These are phyloP conservation scores for Grammothele lineata DNA, from an alignment of 768 basidiomycete genomes.

Conservation along the genomic window DNA sequence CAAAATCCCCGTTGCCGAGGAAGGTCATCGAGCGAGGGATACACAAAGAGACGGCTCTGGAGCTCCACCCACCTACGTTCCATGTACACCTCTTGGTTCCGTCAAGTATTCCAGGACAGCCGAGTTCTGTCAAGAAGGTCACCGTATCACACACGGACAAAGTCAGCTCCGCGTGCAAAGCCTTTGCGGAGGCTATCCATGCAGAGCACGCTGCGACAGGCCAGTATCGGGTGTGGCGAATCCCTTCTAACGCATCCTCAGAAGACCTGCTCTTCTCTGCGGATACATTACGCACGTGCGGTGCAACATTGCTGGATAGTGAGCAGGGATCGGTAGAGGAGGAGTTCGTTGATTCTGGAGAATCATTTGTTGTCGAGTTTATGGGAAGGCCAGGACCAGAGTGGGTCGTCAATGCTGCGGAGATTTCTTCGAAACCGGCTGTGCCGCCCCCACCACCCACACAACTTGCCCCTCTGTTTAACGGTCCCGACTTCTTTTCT, in stretches of 20 bases:
- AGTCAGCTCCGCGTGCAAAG: conserved; percentile 9
- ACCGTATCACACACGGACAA: conserved; percentile 18
- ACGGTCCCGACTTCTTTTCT: conserved; percentile 52
- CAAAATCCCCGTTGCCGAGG: conserved; percentile 54
- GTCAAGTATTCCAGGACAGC: conserved; percentile 3
- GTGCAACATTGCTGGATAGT: conserved; percentile 40
- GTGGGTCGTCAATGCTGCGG: conserved; percentile 50
- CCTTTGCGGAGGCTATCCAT: conserved; percentile 10
- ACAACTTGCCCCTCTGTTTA: conserved; percentile 37
- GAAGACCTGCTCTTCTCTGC: conserved; percentile 13
- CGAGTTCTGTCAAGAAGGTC: conserved; percentile 2
- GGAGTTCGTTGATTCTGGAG: conserved; percentile 52
- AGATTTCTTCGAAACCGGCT: too few relatives aligned
- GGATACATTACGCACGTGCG: conserved; percentile 13
- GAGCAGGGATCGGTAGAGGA: conserved; percentile 54
- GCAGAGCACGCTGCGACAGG: conserved; percentile 7
- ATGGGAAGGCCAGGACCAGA: too few relatives aligned
- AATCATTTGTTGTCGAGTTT: conserved; percentile 77
- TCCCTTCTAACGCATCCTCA: conserved; percentile 26
- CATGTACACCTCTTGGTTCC: conserved; percentile 33
- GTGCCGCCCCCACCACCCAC: conserved; percentile 12
- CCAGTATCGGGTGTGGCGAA: conserved; percentile 60
- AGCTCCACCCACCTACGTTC: conserved; percentile 68
- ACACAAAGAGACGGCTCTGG: conserved; percentile 49
- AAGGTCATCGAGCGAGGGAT: conserved; percentile 61